These are phyloP conservation scores for Bigelowiella natans DNA, from an alignment of 78 protist species.

Conservation along the genomic window DNA sequence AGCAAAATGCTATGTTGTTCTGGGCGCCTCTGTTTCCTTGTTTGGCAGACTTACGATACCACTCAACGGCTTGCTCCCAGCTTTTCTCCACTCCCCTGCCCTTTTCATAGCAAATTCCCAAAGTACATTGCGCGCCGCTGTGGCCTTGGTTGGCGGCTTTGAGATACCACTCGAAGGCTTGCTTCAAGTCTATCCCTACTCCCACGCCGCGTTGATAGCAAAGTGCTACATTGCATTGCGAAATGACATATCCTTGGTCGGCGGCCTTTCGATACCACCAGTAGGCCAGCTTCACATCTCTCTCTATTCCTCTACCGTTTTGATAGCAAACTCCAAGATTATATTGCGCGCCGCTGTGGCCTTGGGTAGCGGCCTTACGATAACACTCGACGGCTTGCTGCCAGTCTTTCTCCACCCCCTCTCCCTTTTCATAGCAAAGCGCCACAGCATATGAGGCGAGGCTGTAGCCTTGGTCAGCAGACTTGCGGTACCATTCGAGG, in stretches of 20 bases:
- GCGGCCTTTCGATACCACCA: not conserved
- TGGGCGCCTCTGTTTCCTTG: not conserved
- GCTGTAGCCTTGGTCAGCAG: not conserved
- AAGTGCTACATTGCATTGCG: not conserved
- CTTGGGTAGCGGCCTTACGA: not conserved
- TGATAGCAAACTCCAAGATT: not conserved
- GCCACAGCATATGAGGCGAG: too few relatives aligned
- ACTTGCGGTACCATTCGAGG: not conserved
- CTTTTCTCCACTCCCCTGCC: not conserved
- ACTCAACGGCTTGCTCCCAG: not conserved
- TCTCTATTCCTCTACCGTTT: not conserved
- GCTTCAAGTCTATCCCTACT: not conserved
- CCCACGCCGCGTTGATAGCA: not conserved
- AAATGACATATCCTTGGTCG: not conserved
- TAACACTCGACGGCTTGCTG: not conserved
- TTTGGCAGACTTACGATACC: not conserved
- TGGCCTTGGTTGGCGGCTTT: not conserved
- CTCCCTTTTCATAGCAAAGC: not conserved
- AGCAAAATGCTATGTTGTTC: not conserved
- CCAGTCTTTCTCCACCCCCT: not conserved
- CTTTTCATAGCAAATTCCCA: not conserved
- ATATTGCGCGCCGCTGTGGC: not conserved
- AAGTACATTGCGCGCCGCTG: not conserved
- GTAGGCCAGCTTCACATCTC: not conserved
- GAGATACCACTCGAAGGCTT: not conserved